These are phyloP conservation scores for Diospyros kaki DNA, from an alignment of 148 eudicot species.

Conservation along the genomic window DNA sequence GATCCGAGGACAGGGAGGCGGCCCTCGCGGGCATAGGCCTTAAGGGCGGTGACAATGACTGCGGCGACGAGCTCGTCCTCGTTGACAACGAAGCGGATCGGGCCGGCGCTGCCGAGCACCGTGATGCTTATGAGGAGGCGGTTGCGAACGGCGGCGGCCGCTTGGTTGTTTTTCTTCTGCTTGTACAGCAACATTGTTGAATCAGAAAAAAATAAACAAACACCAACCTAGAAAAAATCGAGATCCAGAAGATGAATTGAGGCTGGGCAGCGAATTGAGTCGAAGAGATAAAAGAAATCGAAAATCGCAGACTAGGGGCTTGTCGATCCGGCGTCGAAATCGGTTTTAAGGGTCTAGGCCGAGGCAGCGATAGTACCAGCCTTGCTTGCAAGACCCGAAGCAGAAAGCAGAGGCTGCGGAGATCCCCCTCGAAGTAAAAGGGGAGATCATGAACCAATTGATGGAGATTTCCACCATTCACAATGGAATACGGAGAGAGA, in stretches of 20 bases:
- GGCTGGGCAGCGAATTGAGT: neutral
- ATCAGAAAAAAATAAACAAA: neutral
- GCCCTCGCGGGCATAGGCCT: constrained; percentile 44
- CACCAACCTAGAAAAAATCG: neutral
- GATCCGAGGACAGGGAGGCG: constrained; percentile 45
- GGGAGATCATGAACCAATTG: constrained; percentile 42
- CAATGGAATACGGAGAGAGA: constrained; percentile 10
- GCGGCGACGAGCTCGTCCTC: constrained; percentile 31
- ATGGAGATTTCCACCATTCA: constrained; percentile 51
- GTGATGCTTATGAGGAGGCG: constrained; percentile 31
- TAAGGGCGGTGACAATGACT: constrained; percentile 33
- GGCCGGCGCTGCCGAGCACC: constrained; percentile 54
- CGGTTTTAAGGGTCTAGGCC: constrained; percentile 46
- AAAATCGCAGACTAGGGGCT: neutral
- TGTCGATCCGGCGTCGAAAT: neutral
- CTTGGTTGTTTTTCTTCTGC: constrained; percentile 45
- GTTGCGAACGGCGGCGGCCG: constrained; percentile 15
- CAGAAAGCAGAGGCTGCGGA: constrained; percentile 21
- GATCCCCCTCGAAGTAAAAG: constrained; percentile 35
- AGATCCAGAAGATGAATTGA: neutral
- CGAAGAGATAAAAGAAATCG: neutral
- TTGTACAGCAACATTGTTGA: constrained; percentile 38
- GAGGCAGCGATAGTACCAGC: constrained; percentile 65
- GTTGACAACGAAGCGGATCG: constrained; percentile 36
- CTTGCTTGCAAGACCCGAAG: constrained; percentile 50